Evolutionary conservation across 2,329 filamentous ascomycete genomes (phyloP).

Genomic region (Pyrenochaeta sp.): DNA sequence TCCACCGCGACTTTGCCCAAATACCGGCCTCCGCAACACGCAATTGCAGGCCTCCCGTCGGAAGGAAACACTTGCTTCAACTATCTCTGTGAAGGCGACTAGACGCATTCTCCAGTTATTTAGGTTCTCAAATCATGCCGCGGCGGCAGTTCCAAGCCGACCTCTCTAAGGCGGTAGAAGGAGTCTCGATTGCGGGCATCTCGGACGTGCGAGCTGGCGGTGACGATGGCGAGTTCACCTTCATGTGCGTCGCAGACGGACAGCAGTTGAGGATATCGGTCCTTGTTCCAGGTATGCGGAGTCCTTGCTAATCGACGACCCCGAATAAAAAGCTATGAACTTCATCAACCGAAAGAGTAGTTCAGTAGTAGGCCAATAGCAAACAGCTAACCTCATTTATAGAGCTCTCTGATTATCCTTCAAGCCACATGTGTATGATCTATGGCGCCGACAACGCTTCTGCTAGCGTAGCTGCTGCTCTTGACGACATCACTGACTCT

Average conservation of each 20-base stretch:
- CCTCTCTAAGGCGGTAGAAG: constrained; percentile 52
- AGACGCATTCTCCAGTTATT: background rate
- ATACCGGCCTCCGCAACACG: constrained; percentile 6
- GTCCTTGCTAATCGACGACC: constrained; percentile 1
- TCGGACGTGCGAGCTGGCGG: constrained; percentile 66
- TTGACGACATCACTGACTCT: constrained; percentile 57
- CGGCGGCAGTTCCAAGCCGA: constrained; percentile 72
- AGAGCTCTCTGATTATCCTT: constrained; percentile 70
- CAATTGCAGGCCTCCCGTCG: background rate
- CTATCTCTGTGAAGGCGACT: background rate
- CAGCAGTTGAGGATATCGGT: constrained; percentile 51
- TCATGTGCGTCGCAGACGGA: constrained; percentile 54
- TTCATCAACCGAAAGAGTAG: background rate
- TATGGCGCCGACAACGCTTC: constrained; percentile 62
- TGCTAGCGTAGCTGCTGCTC: constrained; percentile 49
- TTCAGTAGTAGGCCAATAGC: background rate
- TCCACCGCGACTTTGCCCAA: constrained; percentile 7
- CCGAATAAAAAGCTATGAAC: background rate
- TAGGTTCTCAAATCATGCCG: constrained; percentile 62
- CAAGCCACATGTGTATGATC: constrained; percentile 64
- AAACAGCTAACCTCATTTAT: constrained; percentile 9
- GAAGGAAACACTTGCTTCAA: background rate
- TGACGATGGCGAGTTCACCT: constrained; percentile 76
- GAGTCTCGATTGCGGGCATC: constrained; percentile 58
- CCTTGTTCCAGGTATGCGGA: constrained; percentile 37